Evolutionary conservation across 1,139 yeast genomes (phyloP), one percentile per base, ranked within the genome.

Genomic region (Zygoascus meyerae): DNA sequence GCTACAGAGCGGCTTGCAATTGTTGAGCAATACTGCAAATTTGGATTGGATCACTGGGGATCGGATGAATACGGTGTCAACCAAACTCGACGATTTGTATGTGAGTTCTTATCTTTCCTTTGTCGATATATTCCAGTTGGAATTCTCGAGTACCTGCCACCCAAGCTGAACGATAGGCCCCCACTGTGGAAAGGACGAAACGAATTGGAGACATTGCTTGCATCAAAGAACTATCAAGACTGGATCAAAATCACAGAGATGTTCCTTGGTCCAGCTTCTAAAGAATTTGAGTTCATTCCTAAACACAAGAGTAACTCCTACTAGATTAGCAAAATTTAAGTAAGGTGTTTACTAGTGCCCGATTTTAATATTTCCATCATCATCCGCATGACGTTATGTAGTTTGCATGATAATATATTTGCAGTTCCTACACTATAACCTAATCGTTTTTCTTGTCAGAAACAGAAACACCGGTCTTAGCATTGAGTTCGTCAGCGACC

Each of bases 161-260:
- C 95, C 16, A 82, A 81, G 62, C 70, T 92, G 58, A 94, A 92
- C 63, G 95, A 92, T 66, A 79, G 98, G 61, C 96, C 98, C 16
- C 95, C 95, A 28, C 74, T 78, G 52, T 94, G 97, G 95, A 76
- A 70, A 58, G 97, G 97, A n/a, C 79, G 99, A 66, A 80, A 86
- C 63, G 98, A 92, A 51, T 67, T 90, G 61, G 99, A 92, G 67
- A 89, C 96, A 0, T 72, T 89, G 57, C 72, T 92, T 55, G 97
- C 94, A 0, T 83, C 95, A 39, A 70, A 80, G 4, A 94, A 90
- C 66, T 87, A 83, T 68, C 77, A 73, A 59, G 98, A 92, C 66
- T 92, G 99, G 99, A 86, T 92, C 64, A 92, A 90, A 66, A 79
- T 94, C 54, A 79, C 95, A n/a, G 98, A 94, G 65, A 79, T 89